Evolutionary conservation across 2,329 filamentous ascomycete species (phyloP).

Genomic region (Gaeumannomyces tritici): DNA sequence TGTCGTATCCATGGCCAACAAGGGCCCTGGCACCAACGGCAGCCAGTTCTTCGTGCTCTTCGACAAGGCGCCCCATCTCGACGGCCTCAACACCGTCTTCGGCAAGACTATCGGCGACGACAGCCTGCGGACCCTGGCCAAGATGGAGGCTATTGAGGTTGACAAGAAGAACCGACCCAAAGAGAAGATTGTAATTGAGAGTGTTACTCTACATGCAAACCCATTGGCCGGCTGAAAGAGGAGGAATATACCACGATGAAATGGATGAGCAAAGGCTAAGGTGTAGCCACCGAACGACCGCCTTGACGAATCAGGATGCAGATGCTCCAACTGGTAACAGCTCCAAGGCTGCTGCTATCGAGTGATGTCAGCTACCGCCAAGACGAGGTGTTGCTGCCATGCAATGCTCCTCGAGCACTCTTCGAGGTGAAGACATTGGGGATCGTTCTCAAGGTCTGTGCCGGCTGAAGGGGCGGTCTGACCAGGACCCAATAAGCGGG

Average conservation of each 20-base stretch:
- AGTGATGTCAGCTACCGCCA: not conserved
- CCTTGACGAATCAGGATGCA: not conserved
- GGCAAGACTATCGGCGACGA: conserved; percentile 62
- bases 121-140: conserved; percentile 54
- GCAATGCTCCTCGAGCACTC: not conserved
- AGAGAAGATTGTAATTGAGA: conserved; percentile 58
- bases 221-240: conserved; percentile 47
- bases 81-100: conserved; percentile 79
- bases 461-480: not conserved
- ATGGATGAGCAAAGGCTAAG: not conserved
- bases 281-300: not conserved
- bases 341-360: not conserved
- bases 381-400: not conserved
- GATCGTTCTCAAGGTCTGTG: not conserved
- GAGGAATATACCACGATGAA: not conserved
- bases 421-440: not conserved
- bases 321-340: too few species aligned
- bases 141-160: conserved; percentile 61
- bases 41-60: conserved; percentile 78
- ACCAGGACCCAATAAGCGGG: not conserved
- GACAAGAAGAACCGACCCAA: conserved; percentile 72
- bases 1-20: conserved; percentile 71
- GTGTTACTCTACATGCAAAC: conserved; percentile 69
- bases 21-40: conserved; percentile 63
- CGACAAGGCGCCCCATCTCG: conserved; percentile 68